These are phyloP conservation scores for Pholiota conissans DNA, from an alignment of 768 basidiomycete species.

Conservation along the genomic window DNA sequence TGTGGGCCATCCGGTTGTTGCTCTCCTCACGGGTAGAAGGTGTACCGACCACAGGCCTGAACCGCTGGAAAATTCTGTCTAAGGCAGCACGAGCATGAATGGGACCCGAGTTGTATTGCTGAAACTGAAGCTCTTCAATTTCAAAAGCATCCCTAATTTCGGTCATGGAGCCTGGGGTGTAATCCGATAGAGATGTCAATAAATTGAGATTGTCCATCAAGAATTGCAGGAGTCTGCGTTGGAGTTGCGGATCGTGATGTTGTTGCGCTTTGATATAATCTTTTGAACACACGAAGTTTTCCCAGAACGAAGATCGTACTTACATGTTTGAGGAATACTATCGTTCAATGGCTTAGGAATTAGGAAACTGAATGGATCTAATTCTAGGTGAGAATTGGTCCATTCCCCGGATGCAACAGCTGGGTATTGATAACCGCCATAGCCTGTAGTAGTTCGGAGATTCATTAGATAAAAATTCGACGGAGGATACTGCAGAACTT, in stretches of 20 bases:
- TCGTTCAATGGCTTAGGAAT: too few relatives aligned
- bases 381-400: too few relatives aligned
- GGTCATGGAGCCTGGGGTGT: not conserved
- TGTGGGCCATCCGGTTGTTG: not conserved
- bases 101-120: not conserved
- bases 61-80: not conserved
- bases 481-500: too few relatives aligned
- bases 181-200: not conserved
- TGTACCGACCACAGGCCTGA: not conserved
- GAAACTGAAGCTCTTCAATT: not conserved
- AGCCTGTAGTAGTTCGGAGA: too few relatives aligned
- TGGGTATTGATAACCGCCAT: too few relatives aligned
- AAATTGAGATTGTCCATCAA: not conserved
- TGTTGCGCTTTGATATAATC: too few relatives aligned
- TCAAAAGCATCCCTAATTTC: not conserved
- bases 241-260: not conserved
- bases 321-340: too few relatives aligned
- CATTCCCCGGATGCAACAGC: too few relatives aligned
- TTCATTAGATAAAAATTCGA: too few relatives aligned
- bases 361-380: too few relatives aligned
- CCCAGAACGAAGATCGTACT: too few relatives aligned
- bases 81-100: not conserved
- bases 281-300: too few relatives aligned
- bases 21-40: not conserved
- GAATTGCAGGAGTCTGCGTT: not conserved